phyloP scores from a whole-genome alignment of 345 rosid genomes.

The Angophora floribunda region DNA sequence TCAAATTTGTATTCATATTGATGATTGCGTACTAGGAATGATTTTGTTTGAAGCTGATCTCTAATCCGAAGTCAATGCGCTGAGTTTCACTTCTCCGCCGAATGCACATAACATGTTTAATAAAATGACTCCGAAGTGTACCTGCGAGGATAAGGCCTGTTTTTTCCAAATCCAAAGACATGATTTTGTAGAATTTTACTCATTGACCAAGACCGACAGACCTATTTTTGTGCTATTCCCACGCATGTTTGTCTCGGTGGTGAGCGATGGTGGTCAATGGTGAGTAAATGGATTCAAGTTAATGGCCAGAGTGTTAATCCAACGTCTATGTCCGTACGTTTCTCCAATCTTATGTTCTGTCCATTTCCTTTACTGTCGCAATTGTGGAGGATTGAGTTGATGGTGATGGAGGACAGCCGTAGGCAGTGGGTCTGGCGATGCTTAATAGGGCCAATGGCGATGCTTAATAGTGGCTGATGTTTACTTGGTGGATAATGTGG shows the following conservation, averaged over 20 bases:
- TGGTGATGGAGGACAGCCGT: neutral
- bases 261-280: neutral
- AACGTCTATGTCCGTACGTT: neutral
- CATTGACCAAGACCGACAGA: neutral
- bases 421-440: neutral
- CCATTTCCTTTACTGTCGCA: neutral
- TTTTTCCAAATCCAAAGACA: neutral
- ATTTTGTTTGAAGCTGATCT: neutral
- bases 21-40: neutral
- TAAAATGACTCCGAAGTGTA: neutral
- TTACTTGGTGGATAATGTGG: too few species aligned
- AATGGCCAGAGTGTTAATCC: neutral
- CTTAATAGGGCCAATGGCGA: too few species aligned
- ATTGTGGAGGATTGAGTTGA: too few species aligned
- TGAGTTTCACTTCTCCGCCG: neutral
- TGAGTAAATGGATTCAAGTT: too few species aligned
- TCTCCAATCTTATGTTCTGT: neutral
- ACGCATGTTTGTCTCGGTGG: neutral
- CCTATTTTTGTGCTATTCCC: neutral
- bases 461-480: too few species aligned
- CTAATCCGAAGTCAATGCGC: neutral
- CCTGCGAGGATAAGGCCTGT: neutral
- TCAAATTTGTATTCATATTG: neutral
- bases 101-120: too few species aligned
- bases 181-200: neutral